Base-by-base conservation (phyloP, 1,284 basidiomycete genomes). In the Leccinum solheimii region DNA sequence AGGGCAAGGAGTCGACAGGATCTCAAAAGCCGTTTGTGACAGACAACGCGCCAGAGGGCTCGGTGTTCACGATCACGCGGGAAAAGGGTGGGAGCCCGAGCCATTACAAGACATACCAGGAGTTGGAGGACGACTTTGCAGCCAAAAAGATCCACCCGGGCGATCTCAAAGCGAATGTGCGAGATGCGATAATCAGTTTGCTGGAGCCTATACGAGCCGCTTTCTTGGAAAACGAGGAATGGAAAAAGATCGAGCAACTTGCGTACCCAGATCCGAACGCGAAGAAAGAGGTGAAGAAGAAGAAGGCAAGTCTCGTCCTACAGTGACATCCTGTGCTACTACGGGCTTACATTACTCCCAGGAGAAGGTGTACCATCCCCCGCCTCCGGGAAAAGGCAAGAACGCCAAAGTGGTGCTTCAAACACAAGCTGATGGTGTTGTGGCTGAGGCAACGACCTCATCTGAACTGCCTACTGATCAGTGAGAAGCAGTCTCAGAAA, bases 111-210 rank as follows among this genome's bases (percentile, higher is more conserved):
- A 32, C 51, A n/a, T 52, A 52, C 51, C 26, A 52, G n/a, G 51
- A 52, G 51, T 32, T 52, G 51, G 51, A 52, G 51, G 51, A 52
- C n/a, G 51, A 52, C 27, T 52, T n/a, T 30, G 51, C 51, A 19
- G 51, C 51, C 27, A 52, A 30, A 19, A 19, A 32, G 0, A 52
- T 52, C 1, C 51, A 52, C 19, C 51, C 51, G 5, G 51, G 51
- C 3, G 51, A 52, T 52, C 51, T 52, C 51, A 52, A 52, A n/a
- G 51, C 51, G 26, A 52, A 52, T 19, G 51, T 52, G 27, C 27
- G 51, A n/a, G 51, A 52, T 52, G 51, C 51, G 51, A 52, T 52
- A 2, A 32, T 52, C 27, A 52, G 51, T 30, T 19, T 52, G 51
- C 27, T 52, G 51, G 51, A 52, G 26, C 51, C 51, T 19, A 52